A percentile compares a stretch with the other conserved stretches of the same genome.
phyloP scores from a whole-genome alignment of 75 land plant species.

The Picea glauca region DNA sequence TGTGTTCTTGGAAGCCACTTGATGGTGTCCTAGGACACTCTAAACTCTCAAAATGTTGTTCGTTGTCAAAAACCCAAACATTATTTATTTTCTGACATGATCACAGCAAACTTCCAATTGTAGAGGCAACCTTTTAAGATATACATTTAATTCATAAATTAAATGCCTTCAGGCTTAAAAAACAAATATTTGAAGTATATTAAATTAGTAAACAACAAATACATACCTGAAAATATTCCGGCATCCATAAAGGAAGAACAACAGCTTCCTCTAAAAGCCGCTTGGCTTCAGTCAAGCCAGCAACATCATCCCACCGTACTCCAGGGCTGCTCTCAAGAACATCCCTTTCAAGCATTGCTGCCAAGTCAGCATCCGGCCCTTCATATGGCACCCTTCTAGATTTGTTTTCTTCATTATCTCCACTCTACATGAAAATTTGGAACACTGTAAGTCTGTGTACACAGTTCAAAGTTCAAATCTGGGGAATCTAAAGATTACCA shows the following conservation, averaged over 20 bases:
- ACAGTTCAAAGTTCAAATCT: background rate
- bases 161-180: background rate
- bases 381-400: constrained; percentile 75
- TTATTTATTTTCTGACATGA: background rate
- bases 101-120: background rate
- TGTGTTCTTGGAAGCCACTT: too few relatives aligned
- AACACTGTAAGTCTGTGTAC: background rate
- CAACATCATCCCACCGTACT: constrained; percentile 98
- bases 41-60: too few relatives aligned
- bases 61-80: too few relatives aligned
- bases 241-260: constrained; percentile 97
- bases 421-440: constrained; percentile 38
- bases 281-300: constrained; percentile 93
- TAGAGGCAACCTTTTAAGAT: too few relatives aligned
- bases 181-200: background rate
- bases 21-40: too few relatives aligned
- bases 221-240: constrained; percentile 93
- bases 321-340: constrained; percentile 92
- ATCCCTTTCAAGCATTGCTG: constrained; percentile 98
- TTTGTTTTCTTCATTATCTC: constrained; percentile 83
- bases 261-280: constrained; percentile 96
- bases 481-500: constrained; percentile 2
- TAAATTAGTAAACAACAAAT: background rate
- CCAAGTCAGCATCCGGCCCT: constrained; percentile 93
- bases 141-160: background rate